These are phyloP conservation scores for Hypoxylon sp. DNA, from an alignment of 2,329 filamentous ascomycete genomes.

Conservation along the genomic window DNA sequence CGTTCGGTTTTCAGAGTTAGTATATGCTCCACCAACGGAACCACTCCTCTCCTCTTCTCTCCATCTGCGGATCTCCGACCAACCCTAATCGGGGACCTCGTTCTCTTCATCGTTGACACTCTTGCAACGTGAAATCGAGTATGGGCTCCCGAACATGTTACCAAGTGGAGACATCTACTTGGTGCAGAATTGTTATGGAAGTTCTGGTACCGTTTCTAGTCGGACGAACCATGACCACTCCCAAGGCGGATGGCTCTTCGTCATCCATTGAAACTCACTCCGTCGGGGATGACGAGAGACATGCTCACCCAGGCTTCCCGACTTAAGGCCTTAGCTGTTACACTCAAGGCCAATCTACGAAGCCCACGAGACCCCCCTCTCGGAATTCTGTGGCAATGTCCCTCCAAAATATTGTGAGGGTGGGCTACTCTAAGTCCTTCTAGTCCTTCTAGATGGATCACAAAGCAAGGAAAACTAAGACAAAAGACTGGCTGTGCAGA, in stretches of 20 bases:
- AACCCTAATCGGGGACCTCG: constrained; percentile 33
- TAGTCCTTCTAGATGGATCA: constrained; percentile 52
- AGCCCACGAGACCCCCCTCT: constrained; percentile 61
- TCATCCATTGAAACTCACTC: constrained; percentile 46
- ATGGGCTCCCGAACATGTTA: constrained; percentile 41
- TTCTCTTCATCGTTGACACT: constrained; percentile 17
- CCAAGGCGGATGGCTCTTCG: constrained; percentile 31
- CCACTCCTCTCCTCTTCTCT: constrained; percentile 3
- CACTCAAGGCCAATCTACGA: constrained; percentile 57
- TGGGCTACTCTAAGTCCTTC: constrained; percentile 44
- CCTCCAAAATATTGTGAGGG: constrained; percentile 49
- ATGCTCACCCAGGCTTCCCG: constrained; percentile 47
- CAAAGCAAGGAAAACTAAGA: constrained; percentile 63
- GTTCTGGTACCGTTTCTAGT: constrained; percentile 44
- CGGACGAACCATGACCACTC: constrained; percentile 46
- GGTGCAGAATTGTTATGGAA: constrained; percentile 33
- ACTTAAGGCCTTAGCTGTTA: constrained; percentile 49
- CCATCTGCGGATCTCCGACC: constrained; percentile 41
- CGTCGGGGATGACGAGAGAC: constrained; percentile 54
- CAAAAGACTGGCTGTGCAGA: constrained; percentile 63
- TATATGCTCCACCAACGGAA: constrained; percentile 6
- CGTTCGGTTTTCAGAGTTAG: constrained; percentile 19
- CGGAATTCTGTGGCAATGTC: constrained; percentile 59
- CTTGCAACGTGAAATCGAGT: constrained; percentile 31
- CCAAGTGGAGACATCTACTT: constrained; percentile 44